Conservation (phyloP, 768 basidiomycete species). For the Galerina marginata region DNA sequence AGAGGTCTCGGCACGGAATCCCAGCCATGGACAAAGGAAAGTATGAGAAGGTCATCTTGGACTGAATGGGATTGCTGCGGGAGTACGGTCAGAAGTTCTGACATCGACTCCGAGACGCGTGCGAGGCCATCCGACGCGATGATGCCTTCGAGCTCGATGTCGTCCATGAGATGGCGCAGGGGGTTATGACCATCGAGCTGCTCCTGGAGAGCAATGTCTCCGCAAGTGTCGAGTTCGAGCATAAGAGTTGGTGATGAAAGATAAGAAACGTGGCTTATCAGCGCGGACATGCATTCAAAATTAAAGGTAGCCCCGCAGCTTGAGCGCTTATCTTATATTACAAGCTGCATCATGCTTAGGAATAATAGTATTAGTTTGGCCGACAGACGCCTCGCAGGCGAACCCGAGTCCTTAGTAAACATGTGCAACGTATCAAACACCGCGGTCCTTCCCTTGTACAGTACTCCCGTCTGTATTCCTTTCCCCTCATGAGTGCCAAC, state of each 20-base stretch:
- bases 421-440: conserved; percentile 36
- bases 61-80: conserved; percentile 61
- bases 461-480: conserved; percentile 1
- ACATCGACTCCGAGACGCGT: conserved; percentile 29
- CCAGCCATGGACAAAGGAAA: conserved; percentile 42
- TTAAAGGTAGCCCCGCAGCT: too few species aligned
- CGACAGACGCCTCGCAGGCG: not conserved
- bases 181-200: conserved; percentile 60
- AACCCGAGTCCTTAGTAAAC: conserved; percentile 27
- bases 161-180: conserved; percentile 61
- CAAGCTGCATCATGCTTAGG: not conserved
- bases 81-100: conserved; percentile 43
- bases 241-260: conserved; percentile 9
- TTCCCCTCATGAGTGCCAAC: conserved; percentile 27
- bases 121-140: conserved; percentile 30
- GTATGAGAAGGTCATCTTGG: conserved; percentile 49
- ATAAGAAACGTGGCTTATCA: conserved; percentile 5
- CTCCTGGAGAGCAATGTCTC: conserved; percentile 55
- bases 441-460: conserved; percentile 10
- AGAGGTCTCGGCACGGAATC: conserved; percentile 34
- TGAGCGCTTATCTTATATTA: conserved; percentile 8
- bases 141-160: conserved; percentile 37
- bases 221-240: conserved; percentile 24
- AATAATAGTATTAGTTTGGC: too few species aligned
- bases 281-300: not conserved